Evolutionary conservation across 108 stramenopile genomes (phyloP), one percentile per base, ranked within the genome.

Genomic region (Pseudonitzschia delicatissima): DNA sequence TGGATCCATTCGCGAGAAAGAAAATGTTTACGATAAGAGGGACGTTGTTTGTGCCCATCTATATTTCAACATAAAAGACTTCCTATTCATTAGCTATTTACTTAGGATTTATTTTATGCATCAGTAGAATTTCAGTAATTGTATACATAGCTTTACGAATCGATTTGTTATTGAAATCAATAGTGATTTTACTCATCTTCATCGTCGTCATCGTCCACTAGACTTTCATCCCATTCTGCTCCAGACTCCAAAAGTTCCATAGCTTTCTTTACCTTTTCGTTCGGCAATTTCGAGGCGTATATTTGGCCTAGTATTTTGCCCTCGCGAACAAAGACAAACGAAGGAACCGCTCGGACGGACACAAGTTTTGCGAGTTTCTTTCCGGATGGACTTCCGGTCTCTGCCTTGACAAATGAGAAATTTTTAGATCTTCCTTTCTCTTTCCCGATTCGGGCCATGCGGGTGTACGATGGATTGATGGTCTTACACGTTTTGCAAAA

Each of bases 401-500:
- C 84, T 25, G 88, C 88, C 67, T 88, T 83, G 61, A 82, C 83
- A 85, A 87, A 93, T 58, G 86, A 52, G 11, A 90, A 33, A 37
- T 45, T 26, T 4, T 17, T 26, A 26, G 26, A 2, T 7, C 21
- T 44, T 13, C 70, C 72, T 11, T 73, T 70, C 17, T 77, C 67
- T 33, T 77, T 37, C n/a, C 67, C 55, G 20, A 79, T 72, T 45
- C 87, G 69, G 28, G 93, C 88, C 64, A 91, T 71, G 52, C 82
- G 83, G 4, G 81, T 81, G 66, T 83, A 94, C 25, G 77, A 55
- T 8, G 87, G 83, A 64, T 71, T 64, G 25, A 94, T 66, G 2
- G 63, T 45, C 59, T 80, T 80, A 67, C 93, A 94, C 0, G 90
- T 90, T 47, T 87, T 80, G 75, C 93, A 94, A 57, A 77, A 90